Evolutionary conservation across 2,329 filamentous ascomycete genomes (phyloP), one percentile per base, ranked within the genome.

Genomic region (Alternaria sp.): DNA sequence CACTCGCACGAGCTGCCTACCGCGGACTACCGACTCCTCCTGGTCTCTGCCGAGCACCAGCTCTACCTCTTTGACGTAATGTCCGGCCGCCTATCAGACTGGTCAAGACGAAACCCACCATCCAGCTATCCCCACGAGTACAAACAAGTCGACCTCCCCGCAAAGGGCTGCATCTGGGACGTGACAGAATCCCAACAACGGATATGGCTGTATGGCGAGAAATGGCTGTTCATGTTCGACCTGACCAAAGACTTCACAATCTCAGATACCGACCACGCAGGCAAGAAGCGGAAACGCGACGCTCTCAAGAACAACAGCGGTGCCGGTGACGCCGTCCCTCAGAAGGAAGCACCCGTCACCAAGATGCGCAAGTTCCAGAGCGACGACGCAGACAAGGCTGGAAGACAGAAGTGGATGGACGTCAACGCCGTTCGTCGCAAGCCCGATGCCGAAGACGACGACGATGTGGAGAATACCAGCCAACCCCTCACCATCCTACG

Each of bases 141-240:
- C 78, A 88, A 86, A 60, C 87, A 89, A 67, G 87, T 94, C 23
- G 88, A 90, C 63, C 94, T 97, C 77, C 86, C 92, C 45, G 91
- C 91, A 58, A 95, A 95, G 83, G 94, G 94, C 4, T 89, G 90
- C 25, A 80, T 97, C 43, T 98, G 95, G 94, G 92, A 96, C 75
- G 84, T 90, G 1, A 71, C 82, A n/a, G 83, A 88, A 50, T 58
- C 67, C 2, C 65, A 72, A 21, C 69, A 78, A 51, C 87, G 95
- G 14, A 81, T 95, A 8, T 98, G 95, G 93, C 82, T 98, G 20
- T 97, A 97, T 74, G 94, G 95, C 7, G 87, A 89, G 44, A 90
- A 88, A 1, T 98, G 94, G 86, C 80, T 99, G 23, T 94, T 92
- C 82, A 98, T 98, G 94, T 88, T 99, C 64, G 94, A 98, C 78